Evolutionary conservation across 306 rosid genomes (phyloP), one percentile per base, ranked within the genome.

Genomic region (Gastrolobium villosum): DNA sequence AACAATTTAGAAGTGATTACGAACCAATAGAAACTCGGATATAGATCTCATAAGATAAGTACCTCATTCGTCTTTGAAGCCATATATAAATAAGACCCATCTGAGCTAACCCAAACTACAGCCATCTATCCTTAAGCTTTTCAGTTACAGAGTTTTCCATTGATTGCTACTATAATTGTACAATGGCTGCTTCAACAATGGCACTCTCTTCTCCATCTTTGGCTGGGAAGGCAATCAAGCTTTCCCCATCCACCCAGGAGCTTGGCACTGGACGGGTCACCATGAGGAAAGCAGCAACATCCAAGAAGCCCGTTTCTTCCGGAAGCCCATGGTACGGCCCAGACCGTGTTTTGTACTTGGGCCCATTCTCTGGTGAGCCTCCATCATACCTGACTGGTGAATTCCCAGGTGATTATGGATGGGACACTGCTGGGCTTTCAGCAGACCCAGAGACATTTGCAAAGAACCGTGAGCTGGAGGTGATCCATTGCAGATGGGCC

Each of bases 121-220:
- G 5, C 8, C 35, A 40, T 30, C 55, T 20, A 20, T 20, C 26
- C 7, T 32, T 20, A 20, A 20, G 26, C 26, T 20, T 20, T 59
- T 10, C 65, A 59, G 4, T 32, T 10, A 10, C 15, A 28, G 2
- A 28, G 7, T 9, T 59, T 10, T 4, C 6, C 2, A 2, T 50
- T 26, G 4, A 9, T 49, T 50, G 5, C 0, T 34, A 53, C 8
- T 39, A 36, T 3, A 39, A 53, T 15, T 45, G 7, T 10, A 2
- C 40, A 59, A 59, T 59, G 65, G 65, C 65, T 31, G 65, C 65
- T 32, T 59, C 65, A 32, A 32, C 65, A 32, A 59, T 59, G 65
- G 65, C 26, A 4, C 65, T 59, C 20, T 59, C 65, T 31, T 59
- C 65, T 4, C 65, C 65, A 1, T 59, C 65, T 31, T 59, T 59